These are phyloP conservation scores for Nymphaea colorata DNA, from an alignment of 164 flowering plant genomes.

Conservation along the genomic window DNA sequence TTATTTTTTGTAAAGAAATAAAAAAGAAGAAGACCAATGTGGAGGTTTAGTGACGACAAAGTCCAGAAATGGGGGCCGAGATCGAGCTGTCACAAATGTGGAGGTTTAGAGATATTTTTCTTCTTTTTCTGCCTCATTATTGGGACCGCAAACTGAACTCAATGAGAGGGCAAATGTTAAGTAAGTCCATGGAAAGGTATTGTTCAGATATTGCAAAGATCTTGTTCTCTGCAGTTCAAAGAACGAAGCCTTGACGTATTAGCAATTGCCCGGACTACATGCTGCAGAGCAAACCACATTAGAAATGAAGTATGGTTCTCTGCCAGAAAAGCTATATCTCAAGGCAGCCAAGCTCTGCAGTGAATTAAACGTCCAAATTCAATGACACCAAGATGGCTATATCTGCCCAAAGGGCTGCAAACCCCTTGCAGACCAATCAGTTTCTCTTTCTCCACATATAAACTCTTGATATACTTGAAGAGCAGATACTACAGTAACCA, in stretches of 20 bases:
- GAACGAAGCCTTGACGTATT: slow-evolving; percentile 66
- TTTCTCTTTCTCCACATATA: slow-evolving; percentile 12
- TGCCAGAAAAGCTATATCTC: slow-evolving; percentile 65
- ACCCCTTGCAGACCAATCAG: slow-evolving; percentile 11
- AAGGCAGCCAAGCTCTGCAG: slow-evolving; percentile 94
- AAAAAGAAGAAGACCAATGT: too few species aligned
- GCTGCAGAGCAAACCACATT: slow-evolving; percentile 61
- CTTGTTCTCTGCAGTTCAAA: slow-evolving; percentile 55
- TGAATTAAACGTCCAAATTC: slow-evolving; percentile 54
- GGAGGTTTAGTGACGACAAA: too few species aligned
- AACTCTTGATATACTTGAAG: too few species aligned
- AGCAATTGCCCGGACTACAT: slow-evolving; percentile 61
- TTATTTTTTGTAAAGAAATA: too few species aligned
- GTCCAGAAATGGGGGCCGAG: too few species aligned
- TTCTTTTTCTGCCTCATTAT: too few species aligned
- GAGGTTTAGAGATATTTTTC: too few species aligned
- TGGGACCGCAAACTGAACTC: too few species aligned
- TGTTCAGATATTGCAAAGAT: too few species aligned
- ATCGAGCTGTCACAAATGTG: too few species aligned
- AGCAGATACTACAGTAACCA: not conserved
- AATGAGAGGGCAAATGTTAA: too few species aligned
- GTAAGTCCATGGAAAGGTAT: too few species aligned
- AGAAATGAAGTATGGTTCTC: slow-evolving; percentile 46
- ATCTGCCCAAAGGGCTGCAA: slow-evolving; percentile 78
- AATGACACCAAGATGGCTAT: slow-evolving; percentile 78